Percentiles rank a stretch among this genome's conserved stretches.
Evolutionary conservation across 495 filamentous ascomycete genomes (phyloP).

Genomic region (Opeltia flavorubescens): DNA sequence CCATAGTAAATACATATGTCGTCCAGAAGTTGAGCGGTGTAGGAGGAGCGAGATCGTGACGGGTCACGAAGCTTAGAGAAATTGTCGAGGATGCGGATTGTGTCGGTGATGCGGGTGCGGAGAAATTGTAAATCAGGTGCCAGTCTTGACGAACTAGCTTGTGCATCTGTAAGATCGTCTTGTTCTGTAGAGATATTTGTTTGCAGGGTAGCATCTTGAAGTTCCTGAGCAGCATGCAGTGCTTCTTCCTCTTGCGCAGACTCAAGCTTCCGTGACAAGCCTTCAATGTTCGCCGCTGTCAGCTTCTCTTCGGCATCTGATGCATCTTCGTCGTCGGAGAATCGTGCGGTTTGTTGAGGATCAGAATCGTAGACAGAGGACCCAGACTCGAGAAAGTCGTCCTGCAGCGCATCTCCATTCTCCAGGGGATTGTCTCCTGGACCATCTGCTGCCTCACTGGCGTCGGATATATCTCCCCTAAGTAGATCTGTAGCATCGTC

Average conservation of each 20-base stretch:
- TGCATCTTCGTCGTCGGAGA: slow-evolving; percentile 90
- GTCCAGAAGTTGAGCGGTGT: slow-evolving; percentile 70
- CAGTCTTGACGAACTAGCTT: slow-evolving; percentile 36
- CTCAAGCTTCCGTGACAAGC: slow-evolving; percentile 72
- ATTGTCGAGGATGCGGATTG: slow-evolving; percentile 78
- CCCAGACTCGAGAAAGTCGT: slow-evolving; percentile 45
- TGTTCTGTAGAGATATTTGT: slow-evolving; percentile 76
- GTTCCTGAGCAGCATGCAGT: slow-evolving; percentile 43
- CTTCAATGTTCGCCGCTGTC: slow-evolving; percentile 92
- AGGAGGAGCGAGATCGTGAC: slow-evolving; percentile 70
- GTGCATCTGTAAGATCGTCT: slow-evolving; percentile 35
- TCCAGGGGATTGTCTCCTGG: slow-evolving; percentile 26
- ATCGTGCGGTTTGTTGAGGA: slow-evolving; percentile 56
- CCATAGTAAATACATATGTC: slow-evolving; percentile 92
- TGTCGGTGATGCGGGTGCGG: slow-evolving; percentile 82
- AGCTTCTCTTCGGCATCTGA: slow-evolving; percentile 81
- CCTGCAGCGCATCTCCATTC: slow-evolving; percentile 36
- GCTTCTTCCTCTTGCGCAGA: slow-evolving; percentile 58
- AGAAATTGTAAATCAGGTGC: slow-evolving; percentile 85
- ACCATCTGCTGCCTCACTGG: slow-evolving; percentile 31
- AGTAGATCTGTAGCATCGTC: slow-evolving; percentile 34
- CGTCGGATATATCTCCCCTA: slow-evolving; percentile 30
- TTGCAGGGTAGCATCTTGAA: slow-evolving; percentile 80
- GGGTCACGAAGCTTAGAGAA: slow-evolving; percentile 66
- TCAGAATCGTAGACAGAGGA: slow-evolving; percentile 65